These are phyloP conservation scores for Didymella keratinophila DNA, from an alignment of 2,329 filamentous ascomycete genomes.

Conservation along the genomic window DNA sequence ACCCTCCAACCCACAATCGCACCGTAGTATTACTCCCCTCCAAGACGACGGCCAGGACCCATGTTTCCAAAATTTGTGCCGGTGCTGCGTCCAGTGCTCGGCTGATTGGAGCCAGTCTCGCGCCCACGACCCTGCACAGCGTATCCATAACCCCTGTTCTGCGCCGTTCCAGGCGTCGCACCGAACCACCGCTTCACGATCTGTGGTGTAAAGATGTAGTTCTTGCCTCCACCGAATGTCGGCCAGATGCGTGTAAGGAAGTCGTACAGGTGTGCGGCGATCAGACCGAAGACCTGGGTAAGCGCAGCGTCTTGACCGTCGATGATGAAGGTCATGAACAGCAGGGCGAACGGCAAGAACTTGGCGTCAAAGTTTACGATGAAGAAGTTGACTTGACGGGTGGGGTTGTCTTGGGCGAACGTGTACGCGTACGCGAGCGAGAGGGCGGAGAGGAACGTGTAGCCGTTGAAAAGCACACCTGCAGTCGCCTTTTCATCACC, in stretches of 20 bases:
- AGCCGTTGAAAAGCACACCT: conserved; percentile 60
- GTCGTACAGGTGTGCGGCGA: conserved; percentile 89
- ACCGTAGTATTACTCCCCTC: conserved; percentile 23
- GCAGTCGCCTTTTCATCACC: conserved; percentile 61
- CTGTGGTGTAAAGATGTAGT: conserved; percentile 75
- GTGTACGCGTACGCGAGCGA: conserved; percentile 85
- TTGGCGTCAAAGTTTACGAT: conserved; percentile 85
- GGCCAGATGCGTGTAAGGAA: conserved; percentile 90
- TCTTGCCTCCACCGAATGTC: conserved; percentile 82
- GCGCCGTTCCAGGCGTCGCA: conserved; percentile 53
- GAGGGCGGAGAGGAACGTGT: conserved; percentile 66
- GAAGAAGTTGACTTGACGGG: conserved; percentile 77
- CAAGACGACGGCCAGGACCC: conserved; percentile 46
- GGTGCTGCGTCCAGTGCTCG: conserved; percentile 38
- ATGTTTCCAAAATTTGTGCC: conserved; percentile 36
- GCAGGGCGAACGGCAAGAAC: conserved; percentile 80
- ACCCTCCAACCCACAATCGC: neutral
- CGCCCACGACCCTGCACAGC: conserved; percentile 56
- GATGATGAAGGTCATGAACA: conserved; percentile 76
- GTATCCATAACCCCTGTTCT: conserved; percentile 68
- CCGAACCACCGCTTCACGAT: conserved; percentile 74
- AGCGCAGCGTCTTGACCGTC: conserved; percentile 65
- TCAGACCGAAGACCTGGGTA: conserved; percentile 75
- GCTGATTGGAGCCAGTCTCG: conserved; percentile 24
- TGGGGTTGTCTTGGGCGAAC: conserved; percentile 83